Percentiles rank a stretch among this genome's conserved stretches.
Conservation (phyloP, 208 protist genomes). For the Crithidia brevicula region DNA sequence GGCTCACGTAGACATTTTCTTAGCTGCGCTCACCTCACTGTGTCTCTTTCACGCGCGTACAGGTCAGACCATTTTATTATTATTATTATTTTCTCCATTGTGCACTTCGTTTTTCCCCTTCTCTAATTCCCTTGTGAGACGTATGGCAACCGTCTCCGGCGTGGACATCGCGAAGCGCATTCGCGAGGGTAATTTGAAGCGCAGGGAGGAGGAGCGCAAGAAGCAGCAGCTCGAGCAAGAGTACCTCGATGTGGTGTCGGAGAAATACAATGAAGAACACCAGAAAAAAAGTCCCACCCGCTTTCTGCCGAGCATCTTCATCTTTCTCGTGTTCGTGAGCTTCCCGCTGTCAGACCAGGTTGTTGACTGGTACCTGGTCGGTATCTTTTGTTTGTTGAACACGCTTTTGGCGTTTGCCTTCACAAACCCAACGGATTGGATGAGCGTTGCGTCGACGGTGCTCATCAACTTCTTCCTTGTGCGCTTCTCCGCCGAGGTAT, state of each 20-base stretch:
- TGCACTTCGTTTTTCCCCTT: not conserved
- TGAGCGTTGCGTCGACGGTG: conserved; percentile 48
- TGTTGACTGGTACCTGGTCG: conserved; percentile 79
- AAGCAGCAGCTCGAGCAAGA: conserved; percentile 66
- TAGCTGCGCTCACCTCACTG: no score
- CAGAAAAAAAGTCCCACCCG: conserved; percentile 20
- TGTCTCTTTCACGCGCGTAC: no score
- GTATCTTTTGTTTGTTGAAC: conserved; percentile 60
- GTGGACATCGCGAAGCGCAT: conserved; percentile 68
- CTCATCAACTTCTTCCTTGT: conserved; percentile 69
- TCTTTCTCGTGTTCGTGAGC: conserved; percentile 80
- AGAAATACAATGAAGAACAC: conserved; percentile 28
- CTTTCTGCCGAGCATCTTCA: conserved; percentile 74
- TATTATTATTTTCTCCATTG: no score
- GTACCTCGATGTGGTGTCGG: conserved; percentile 45
- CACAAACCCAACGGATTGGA: conserved; percentile 56
- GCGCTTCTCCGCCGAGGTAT: conserved; percentile 54
- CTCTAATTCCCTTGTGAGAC: not conserved
- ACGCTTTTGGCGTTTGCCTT: conserved; percentile 44
- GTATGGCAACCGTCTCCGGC: conserved; percentile 20
- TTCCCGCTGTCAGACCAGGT: conserved; percentile 77
- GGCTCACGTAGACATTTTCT: no score
- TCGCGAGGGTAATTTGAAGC: conserved; percentile 55
- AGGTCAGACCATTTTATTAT: no score
- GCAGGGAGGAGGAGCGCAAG: conserved; percentile 61